Percentiles rank a stretch among this genome's conserved stretches.
phyloP scores from a whole-genome alignment of 805 yeast species.

The Pichia scutulata region DNA sequence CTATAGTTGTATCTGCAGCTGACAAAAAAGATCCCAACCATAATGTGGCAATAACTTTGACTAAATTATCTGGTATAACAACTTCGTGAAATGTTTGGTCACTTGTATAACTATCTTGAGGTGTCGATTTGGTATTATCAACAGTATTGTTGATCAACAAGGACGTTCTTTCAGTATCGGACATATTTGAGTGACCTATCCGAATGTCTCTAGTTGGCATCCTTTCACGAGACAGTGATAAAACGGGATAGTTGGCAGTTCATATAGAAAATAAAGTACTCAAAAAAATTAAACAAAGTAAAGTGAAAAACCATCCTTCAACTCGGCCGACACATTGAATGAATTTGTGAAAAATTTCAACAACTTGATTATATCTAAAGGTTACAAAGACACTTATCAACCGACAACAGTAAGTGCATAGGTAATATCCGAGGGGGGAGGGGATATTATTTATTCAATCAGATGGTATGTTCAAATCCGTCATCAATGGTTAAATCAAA shows the following conservation, averaged over 20 bases:
- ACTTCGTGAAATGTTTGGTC: slow-evolving; percentile 15
- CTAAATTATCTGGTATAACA: slow-evolving; percentile 16
- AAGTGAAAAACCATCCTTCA: neutral
- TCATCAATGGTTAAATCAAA: too few species aligned
- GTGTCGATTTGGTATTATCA: slow-evolving; percentile 1
- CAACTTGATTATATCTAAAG: too few species aligned
- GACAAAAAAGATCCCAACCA: slow-evolving; percentile 44
- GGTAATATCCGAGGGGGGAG: too few species aligned
- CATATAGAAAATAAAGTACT: neutral
- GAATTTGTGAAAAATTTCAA: too few species aligned
- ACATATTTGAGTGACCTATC: neutral
- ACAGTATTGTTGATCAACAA: slow-evolving; percentile 4
- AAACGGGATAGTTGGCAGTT: neutral
- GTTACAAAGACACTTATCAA: too few species aligned
- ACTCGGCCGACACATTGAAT: neutral
- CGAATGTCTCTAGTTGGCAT: neutral
- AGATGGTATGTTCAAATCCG: too few species aligned
- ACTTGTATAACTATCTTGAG: slow-evolving; percentile 8
- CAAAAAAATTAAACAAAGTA: neutral
- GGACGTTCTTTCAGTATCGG: slow-evolving; percentile 6
- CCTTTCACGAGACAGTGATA: neutral
- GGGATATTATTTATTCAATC: too few species aligned
- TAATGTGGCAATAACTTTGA: slow-evolving; percentile 25
- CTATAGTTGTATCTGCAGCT: slow-evolving; percentile 53
- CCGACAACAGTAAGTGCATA: too few species aligned